Evolutionary conservation across 805 yeast species (phyloP), one percentile per base, ranked within the genome.

Genomic region (Diddensiella santjacobensis): DNA sequence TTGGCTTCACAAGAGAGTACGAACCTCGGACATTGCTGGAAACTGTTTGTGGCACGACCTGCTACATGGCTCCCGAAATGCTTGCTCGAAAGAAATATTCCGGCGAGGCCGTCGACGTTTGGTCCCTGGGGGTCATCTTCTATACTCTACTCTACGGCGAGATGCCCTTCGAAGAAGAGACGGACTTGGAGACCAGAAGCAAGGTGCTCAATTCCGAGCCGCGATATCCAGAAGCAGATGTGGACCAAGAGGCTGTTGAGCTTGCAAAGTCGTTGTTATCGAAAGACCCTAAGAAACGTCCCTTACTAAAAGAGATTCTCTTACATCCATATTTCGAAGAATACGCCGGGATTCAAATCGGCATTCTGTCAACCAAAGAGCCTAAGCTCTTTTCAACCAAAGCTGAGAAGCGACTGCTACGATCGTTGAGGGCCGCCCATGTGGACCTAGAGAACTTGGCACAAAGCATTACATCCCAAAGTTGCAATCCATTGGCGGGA

Each of bases 1-100:
- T 91, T 67, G 99, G 99, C 0, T 91, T 91, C 64, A 87, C 96
- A 0, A 72, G 98, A 52, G 96, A 87, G 58, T 79, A 75, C 50
- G 73, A 73, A 26, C 70, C 74, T 0, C 72, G 83, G 43, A 67
- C 73, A 3, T 65, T 83, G 41, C 67, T 91, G 29, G 85, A 83
- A 43, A 93, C 96, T 0, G 74, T 89, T 1, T 91, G 99, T 67
- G 99, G 99, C 2, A 91, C 98, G 0, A 81, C 89, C 0, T 95
- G 88, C 2, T 91, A 91, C 63, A 90, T 91, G 96, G 96, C 99
- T 0, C 99, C 99, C 0, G 99, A 91, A 62, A 71, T 93, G 52
- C 71, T 90, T 15, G 71, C 72, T 47, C 75, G 81, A 52, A 75
- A 78, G 51, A 80, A 81, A 40, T 89, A 89, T 63, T 80, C 81